phyloP scores from a whole-genome alignment of 164 flowering plant species.

The Chloranthus sessilifolius region DNA sequence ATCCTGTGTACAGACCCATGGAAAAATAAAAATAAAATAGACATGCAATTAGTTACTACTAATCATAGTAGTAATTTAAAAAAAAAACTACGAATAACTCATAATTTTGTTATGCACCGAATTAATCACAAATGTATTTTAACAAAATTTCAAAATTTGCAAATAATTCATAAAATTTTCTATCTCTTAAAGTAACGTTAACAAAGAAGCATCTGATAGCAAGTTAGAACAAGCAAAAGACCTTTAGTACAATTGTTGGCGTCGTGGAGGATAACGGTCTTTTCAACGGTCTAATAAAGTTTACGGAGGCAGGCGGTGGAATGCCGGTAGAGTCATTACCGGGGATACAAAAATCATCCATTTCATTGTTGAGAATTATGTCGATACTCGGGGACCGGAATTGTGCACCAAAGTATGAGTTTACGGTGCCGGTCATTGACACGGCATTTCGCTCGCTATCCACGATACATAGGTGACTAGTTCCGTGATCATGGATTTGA shows the following conservation, averaged over 20 bases:
- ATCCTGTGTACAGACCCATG: constrained; percentile 25
- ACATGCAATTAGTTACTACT: neutral
- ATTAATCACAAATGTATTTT: too few species aligned
- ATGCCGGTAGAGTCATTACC: constrained; percentile 4
- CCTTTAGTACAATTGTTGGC: constrained; percentile 62
- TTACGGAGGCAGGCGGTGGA: constrained; percentile 54
- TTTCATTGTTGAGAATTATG: constrained; percentile 69
- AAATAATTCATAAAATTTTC: too few species aligned
- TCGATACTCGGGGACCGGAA: constrained; percentile 53
- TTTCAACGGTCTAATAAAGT: constrained; percentile 50
- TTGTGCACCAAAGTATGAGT: constrained; percentile 44
- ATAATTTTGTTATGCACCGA: too few species aligned
- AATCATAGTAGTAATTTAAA: too few species aligned
- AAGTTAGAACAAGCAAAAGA: constrained; percentile 1
- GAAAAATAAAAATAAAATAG: neutral
- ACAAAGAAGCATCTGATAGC: neutral
- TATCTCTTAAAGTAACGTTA: neutral
- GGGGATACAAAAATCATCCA: constrained; percentile 74
- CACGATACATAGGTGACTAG: constrained; percentile 55
- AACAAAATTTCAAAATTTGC: too few species aligned
- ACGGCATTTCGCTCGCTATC: constrained; percentile 58
- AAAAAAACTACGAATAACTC: too few species aligned
- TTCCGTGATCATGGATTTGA: constrained; percentile 56
- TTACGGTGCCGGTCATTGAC: constrained; percentile 58
- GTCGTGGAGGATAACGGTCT: constrained; percentile 76